A percentile compares a stretch with the other conserved stretches of the same genome.
Conservation (phyloP, 2,329 filamentous ascomycete species). For the Pezicula neosporulosa region DNA sequence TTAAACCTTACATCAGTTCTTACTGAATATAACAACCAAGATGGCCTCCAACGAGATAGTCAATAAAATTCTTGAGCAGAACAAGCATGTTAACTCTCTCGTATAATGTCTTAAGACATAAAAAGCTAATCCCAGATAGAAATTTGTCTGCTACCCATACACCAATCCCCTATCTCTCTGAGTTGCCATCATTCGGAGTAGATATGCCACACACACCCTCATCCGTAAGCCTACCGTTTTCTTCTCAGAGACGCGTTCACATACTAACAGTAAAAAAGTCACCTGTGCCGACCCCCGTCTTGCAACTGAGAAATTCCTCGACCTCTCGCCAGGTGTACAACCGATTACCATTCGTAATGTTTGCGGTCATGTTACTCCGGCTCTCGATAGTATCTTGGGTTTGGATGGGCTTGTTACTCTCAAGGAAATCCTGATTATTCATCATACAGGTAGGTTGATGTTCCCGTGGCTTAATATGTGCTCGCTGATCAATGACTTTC, state of each 20-base stretch:
- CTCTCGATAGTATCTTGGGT: constrained; percentile 17
- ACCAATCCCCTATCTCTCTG: constrained; percentile 5
- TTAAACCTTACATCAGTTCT: neutral
- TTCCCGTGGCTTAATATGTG: neutral
- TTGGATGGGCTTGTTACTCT: constrained; percentile 17
- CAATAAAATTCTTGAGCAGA: constrained; percentile 7
- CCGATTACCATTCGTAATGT: constrained; percentile 17
- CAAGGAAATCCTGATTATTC: constrained; percentile 22
- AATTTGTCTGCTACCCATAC: constrained; percentile 5
- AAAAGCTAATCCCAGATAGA: neutral
- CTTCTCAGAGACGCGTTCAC: neutral
- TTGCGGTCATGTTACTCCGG: constrained; percentile 18
- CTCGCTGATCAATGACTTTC: neutral
- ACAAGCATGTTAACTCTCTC: constrained; percentile 1
- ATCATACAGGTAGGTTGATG: constrained; percentile 22
- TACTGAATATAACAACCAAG: neutral
- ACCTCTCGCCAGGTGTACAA: constrained; percentile 6
- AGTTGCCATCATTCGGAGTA: constrained; percentile 1
- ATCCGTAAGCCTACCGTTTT: constrained; percentile 1
- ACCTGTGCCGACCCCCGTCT: constrained; percentile 8
- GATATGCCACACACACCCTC: neutral
- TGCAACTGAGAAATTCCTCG: constrained; percentile 7
- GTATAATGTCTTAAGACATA: neutral
- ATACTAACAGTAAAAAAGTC: neutral
- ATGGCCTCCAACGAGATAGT: constrained; percentile 3